Evolutionary conservation across 2,329 filamentous ascomycete species (phyloP), one percentile per base, ranked within the genome.

Genomic region (Aspergillus novofumigatus): DNA sequence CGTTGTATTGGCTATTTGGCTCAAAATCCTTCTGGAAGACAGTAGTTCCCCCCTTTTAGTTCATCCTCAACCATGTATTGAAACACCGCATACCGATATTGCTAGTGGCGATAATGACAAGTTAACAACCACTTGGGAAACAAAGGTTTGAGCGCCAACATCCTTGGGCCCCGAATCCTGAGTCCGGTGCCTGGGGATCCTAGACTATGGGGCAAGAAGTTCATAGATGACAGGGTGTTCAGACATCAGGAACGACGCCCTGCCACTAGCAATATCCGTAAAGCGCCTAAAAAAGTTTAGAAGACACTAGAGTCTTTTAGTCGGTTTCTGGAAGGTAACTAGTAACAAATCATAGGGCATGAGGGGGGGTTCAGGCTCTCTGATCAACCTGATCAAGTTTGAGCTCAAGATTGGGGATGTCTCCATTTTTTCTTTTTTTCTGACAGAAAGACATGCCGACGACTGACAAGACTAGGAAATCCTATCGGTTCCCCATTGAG

Each of bases 261-360:
- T 35, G 32, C 32, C 32, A 35, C 32, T 35, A 35, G 32, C 32
- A 35, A 17, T 14, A 14, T 14, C 7, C 11, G 11, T 6, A 3
- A 38, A 3, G 32, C 32, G 32, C 14, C 32, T 38, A 38, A 38
- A 38, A 32, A 38, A 17, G 32, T 38, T 38, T 38, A 38, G 14
- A 17, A 38, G 32, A 38, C 14, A 38, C 32, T 38, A 38, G 32
- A 38, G 14, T 17, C 14, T 38, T 26, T 58, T 62, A 60, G 61
- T 56, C 54, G 29, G 52, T 51, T 63, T 63, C 62, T 63, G 61
- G 62, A 63, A 63, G 58, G 52, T 57, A 52, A 53, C 55, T 53
- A 48, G 53, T 59, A 50, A 53, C 20, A 59, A 62, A 51, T 49
- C 56, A 49, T 26, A 45, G 29, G 42, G 49, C 26, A 42, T 53